These are phyloP conservation scores for Neurospora terricola DNA, from an alignment of 495 filamentous ascomycete genomes.

Conservation along the genomic window DNA sequence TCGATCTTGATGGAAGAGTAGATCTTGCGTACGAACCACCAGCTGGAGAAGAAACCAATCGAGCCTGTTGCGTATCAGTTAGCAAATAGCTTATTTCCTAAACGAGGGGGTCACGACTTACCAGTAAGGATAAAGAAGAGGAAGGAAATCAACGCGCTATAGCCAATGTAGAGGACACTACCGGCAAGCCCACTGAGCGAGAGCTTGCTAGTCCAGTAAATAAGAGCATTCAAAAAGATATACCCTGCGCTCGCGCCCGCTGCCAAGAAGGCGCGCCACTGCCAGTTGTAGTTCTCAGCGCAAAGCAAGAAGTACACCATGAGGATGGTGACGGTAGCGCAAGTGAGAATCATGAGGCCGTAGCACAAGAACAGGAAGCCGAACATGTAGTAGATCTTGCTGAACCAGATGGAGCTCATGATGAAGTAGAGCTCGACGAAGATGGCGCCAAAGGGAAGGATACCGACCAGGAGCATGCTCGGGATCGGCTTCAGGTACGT, in stretches of 20 bases:
- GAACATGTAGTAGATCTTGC: slow-evolving; percentile 99
- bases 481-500: slow-evolving; percentile 78
- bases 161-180: slow-evolving; percentile 86
- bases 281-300: slow-evolving; percentile 97
- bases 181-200: slow-evolving; percentile 76
- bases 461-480: slow-evolving; percentile 78
- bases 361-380: slow-evolving; percentile 97
- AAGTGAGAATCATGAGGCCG: slow-evolving; percentile 93
- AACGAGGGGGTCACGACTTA: too few relatives aligned
- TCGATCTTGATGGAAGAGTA: slow-evolving; percentile 96
- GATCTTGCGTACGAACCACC: slow-evolving; percentile 87
- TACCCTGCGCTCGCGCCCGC: slow-evolving; percentile 82
- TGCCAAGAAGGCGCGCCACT: slow-evolving; percentile 86
- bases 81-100: too few relatives aligned
- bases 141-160: slow-evolving; percentile 80
- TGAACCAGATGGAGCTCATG: slow-evolving; percentile 95
- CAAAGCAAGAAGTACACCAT: slow-evolving; percentile 93
- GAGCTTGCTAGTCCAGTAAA: slow-evolving; percentile 81
- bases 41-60: slow-evolving; percentile 91
- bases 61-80: slow-evolving; percentile 56
- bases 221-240: slow-evolving; percentile 76
- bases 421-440: slow-evolving; percentile 98
- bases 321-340: slow-evolving; percentile 81
- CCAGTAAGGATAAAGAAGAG: slow-evolving; percentile 90
- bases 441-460: slow-evolving; percentile 90